Percentiles rank a stretch among this genome's conserved stretches.
phyloP scores from a whole-genome alignment of 768 basidiomycete species.

The Stropharia rugosoannulata region DNA sequence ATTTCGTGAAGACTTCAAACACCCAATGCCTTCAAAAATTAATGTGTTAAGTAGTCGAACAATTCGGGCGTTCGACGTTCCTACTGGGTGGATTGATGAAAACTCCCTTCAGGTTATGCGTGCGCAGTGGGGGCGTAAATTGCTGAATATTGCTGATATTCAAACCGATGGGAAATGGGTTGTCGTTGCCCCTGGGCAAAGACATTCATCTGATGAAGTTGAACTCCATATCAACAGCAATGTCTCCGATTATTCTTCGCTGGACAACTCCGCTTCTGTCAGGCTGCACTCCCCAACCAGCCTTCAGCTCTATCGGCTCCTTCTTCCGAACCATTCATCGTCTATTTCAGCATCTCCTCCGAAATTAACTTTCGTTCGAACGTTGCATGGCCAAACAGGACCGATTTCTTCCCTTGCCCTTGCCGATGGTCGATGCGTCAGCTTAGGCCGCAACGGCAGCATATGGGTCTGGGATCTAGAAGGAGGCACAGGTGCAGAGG shows the following conservation, averaged over 20 bases:
- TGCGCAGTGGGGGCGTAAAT: conserved; percentile 79
- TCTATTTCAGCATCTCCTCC: conserved; percentile 54
- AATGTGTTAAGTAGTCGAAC: conserved; percentile 59
- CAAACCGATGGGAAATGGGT: conserved; percentile 89
- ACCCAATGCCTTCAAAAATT: conserved; percentile 30
- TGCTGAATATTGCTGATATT: conserved; percentile 65
- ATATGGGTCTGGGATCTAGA: conserved; percentile 91
- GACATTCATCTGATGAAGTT: conserved; percentile 6
- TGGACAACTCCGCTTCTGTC: conserved; percentile 20
- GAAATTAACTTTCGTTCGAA: conserved; percentile 71
- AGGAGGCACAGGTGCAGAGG: conserved; percentile 46
- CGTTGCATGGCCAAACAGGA: conserved; percentile 66
- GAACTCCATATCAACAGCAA: conserved; percentile 4
- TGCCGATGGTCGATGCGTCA: conserved; percentile 82
- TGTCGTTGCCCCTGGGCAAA: conserved; percentile 64
- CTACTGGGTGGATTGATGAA: conserved; percentile 71
- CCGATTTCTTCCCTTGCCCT: conserved; percentile 67
- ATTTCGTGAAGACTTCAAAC: conserved; percentile 23
- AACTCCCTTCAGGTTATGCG: conserved; percentile 59
- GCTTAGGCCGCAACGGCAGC: conserved; percentile 66
- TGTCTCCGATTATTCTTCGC: conserved; percentile 19
- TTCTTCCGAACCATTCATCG: conserved; percentile 47
- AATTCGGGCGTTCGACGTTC: conserved; percentile 68
- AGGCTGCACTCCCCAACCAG: conserved; percentile 40
- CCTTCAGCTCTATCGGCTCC: conserved; percentile 75